Base-by-base conservation (phyloP, 208 protist species). In the Trypanosomatidae sp. region DNA sequence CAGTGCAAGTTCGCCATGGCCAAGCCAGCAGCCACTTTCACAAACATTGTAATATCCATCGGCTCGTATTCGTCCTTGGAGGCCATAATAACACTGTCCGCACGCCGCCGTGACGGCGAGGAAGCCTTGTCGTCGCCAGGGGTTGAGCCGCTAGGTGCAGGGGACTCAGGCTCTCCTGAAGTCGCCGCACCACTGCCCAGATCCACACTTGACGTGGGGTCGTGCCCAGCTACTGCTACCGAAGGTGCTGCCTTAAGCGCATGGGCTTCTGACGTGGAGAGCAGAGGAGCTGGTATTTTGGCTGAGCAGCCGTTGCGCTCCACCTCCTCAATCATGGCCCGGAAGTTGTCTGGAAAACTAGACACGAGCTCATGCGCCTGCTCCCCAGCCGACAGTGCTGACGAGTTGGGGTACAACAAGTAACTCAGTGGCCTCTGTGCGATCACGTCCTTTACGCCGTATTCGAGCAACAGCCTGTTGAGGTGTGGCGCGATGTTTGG, bases 401-500 rank as follows among this genome's bases (percentile, higher is more conserved):
- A 85, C 6, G 79, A 88, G 73, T 47, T 85, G 4, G 92, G 92
- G 62, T 96, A 96, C n/a, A 96, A 75, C 43, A 96, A 56, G 73
- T 96, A 95, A 67, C 88, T 95, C 25, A 96, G 69, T 13, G 90
- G 85, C 15, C 92, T 78, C 66, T 94, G 92, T n/a, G 85, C 75
- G 78, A 96, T 96, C 22, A 96, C 50, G 58, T 95, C 86, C 70
- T 89, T 89, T 15, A 66, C 87, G 41, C 89, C 90, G 71, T 91
- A 96, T 75, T 93, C 80, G 36, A 66, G 62, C 3, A 96, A 55
- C 17, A 96, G 79, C 72, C 89, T 90, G 60, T 86, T 86, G 9
- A 96, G 67, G 67, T 96, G 80, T 13, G 92, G 92, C 41, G 89
- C 83, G n/a, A 96, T 93, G 69, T 69, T 93, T 2, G 92, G 90